Percentiles rank a stretch among this genome's conserved stretches.
Conservation (phyloP, 2,329 filamentous ascomycete species). For the Drechslera avenae region DNA sequence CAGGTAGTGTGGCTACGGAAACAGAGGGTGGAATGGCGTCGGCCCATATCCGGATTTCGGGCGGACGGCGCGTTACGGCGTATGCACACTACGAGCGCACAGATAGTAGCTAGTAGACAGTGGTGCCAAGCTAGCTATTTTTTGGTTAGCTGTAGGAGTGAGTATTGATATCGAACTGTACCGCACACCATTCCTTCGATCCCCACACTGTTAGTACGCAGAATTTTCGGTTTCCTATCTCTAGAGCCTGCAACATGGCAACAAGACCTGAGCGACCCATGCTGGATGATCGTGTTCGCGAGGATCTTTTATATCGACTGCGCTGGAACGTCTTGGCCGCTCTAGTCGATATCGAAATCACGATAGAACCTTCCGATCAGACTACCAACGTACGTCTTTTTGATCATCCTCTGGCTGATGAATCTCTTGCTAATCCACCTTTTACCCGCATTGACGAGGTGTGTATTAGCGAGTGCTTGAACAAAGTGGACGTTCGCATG, state of each 20-base stretch:
- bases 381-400: slow-evolving; percentile 4
- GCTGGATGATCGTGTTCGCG: background rate
- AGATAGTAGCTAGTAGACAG: too few relatives aligned
- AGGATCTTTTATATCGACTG: slow-evolving; percentile 15
- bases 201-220: too few relatives aligned
- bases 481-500: background rate
- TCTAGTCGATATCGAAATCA: slow-evolving; percentile 8
- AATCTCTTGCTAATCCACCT: background rate
- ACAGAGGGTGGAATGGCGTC: too few relatives aligned
- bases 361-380: background rate
- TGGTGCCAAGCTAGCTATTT: too few relatives aligned
- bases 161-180: too few relatives aligned
- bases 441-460: background rate
- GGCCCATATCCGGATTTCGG: too few relatives aligned
- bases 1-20: too few relatives aligned
- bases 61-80: too few relatives aligned
- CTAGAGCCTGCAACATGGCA: background rate
- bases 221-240: background rate
- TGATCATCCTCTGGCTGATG: slow-evolving; percentile 1
- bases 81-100: too few relatives aligned
- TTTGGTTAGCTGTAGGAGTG: too few relatives aligned
- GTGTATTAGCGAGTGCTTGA: background rate
- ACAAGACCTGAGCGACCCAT: background rate
- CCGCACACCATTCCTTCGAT: too few relatives aligned
- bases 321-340: slow-evolving; percentile 14